Evolutionary conservation across 768 basidiomycete species (phyloP).

Genomic region (Coprinellus aureogranulatus): DNA sequence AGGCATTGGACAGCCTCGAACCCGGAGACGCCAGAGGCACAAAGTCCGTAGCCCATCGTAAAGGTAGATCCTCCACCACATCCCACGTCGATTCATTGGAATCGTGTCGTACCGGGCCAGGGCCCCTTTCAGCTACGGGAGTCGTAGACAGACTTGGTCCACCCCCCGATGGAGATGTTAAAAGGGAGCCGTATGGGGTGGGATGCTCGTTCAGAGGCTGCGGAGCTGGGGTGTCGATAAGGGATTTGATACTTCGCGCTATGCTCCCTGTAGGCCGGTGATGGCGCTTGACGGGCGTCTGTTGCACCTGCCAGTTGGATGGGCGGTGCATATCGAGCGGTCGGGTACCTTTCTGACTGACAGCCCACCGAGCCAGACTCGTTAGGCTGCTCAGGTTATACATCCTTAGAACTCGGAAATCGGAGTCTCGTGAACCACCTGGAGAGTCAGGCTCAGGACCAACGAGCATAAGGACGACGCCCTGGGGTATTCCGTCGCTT

Average conservation of each 20-base stretch:
- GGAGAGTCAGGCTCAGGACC: constrained; percentile 56
- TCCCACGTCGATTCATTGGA: constrained; percentile 64
- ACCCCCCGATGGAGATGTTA: constrained; percentile 23
- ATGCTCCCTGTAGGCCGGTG: constrained; percentile 52
- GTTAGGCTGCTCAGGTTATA: constrained; percentile 76
- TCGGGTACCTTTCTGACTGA: constrained; percentile 61
- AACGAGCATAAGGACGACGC: constrained; percentile 78
- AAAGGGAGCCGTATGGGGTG: constrained; percentile 32
- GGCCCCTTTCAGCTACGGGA: constrained; percentile 12
- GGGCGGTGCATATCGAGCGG: constrained; percentile 61
- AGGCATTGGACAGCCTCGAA: constrained; percentile 57
- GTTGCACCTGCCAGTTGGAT: constrained; percentile 46
- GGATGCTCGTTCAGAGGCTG: constrained; percentile 19
- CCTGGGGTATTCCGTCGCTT: constrained; percentile 52
- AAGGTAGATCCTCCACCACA: constrained; percentile 65
- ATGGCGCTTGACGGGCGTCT: constrained; percentile 45
- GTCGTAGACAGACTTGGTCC: constrained; percentile 11
- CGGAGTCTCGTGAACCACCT: constrained; percentile 47
- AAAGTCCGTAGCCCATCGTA: constrained; percentile 87
- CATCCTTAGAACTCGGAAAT: constrained; percentile 61
- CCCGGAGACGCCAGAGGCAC: constrained; percentile 71
- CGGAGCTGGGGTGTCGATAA: constrained; percentile 38
- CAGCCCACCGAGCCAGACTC: constrained; percentile 72
- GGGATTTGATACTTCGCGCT: constrained; percentile 60
- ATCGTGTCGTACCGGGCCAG: constrained; percentile 24